Conservation (phyloP, 2,329 filamentous ascomycete genomes). For the Nothomitra cinnamomea region DNA sequence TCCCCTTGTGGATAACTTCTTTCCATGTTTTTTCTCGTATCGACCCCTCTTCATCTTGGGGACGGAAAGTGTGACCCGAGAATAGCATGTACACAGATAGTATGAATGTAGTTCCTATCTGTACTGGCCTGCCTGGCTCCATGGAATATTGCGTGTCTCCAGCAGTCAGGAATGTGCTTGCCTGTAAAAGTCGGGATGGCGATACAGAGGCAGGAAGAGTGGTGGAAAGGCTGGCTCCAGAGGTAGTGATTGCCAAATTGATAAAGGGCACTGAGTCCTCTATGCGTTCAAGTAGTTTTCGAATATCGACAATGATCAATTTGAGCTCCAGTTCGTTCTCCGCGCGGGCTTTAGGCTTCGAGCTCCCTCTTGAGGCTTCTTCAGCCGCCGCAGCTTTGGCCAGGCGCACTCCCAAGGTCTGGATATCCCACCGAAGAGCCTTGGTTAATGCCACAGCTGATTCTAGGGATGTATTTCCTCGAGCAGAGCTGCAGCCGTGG, state of each 20-base stretch:
- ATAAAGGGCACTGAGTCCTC: constrained; percentile 84
- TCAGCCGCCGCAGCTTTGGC: constrained; percentile 50
- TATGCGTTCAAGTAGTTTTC: constrained; percentile 55
- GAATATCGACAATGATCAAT: constrained; percentile 58
- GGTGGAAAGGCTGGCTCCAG: constrained; percentile 71
- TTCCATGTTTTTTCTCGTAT: constrained; percentile 69
- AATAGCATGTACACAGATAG: constrained; percentile 94
- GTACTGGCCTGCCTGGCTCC: constrained; percentile 44
- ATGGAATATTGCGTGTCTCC: constrained; percentile 70
- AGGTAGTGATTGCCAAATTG: constrained; percentile 86
- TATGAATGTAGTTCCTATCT: constrained; percentile 75
- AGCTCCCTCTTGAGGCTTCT: constrained; percentile 31
- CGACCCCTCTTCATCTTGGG: constrained; percentile 34
- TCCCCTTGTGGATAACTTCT: constrained; percentile 86
- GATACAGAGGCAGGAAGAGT: constrained; percentile 69
- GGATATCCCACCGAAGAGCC: constrained; percentile 67
- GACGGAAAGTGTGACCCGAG: constrained; percentile 49
- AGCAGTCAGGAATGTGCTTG: constrained; percentile 75
- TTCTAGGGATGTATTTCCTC: constrained; percentile 66
- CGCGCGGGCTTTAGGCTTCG: constrained; percentile 31
- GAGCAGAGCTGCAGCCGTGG: constrained; percentile 37
- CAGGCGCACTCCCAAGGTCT: constrained; percentile 58
- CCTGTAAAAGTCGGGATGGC: constrained; percentile 77
- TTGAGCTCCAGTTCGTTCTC: constrained; percentile 48
- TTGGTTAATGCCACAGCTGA: constrained; percentile 73